phyloP scores from a whole-genome alignment of 306 rosid species.

The Abrus pulchellus region DNA sequence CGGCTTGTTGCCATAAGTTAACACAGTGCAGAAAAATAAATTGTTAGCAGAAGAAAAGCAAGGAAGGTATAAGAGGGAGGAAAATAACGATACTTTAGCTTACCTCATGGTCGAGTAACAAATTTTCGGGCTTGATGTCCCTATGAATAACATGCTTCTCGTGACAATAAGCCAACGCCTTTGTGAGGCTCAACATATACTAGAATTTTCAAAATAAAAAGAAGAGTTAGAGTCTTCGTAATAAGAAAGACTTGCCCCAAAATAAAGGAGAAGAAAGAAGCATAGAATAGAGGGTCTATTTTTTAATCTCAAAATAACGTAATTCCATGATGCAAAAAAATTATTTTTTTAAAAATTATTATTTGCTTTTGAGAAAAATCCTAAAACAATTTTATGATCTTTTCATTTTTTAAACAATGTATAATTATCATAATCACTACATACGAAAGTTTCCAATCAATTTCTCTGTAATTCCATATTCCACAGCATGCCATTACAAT shows the following conservation, averaged over 20 bases:
- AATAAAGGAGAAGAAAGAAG: background rate
- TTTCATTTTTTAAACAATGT: background rate
- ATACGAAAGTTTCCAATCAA: slow-evolving; percentile 3
- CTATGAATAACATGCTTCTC: slow-evolving; percentile 91
- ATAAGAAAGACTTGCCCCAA: background rate
- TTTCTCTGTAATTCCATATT: background rate
- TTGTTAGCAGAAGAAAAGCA: slow-evolving; percentile 15
- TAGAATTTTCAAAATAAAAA: slow-evolving; percentile 46
- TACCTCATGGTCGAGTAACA: slow-evolving; percentile 88
- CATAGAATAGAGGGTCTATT: background rate
- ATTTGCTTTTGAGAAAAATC: background rate
- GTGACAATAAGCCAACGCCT: slow-evolving; percentile 84
- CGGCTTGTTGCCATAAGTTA: background rate
- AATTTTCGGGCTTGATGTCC: slow-evolving; percentile 91
- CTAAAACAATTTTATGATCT: background rate
- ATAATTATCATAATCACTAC: background rate
- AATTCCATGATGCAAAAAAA: background rate
- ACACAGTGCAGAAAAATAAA: slow-evolving; percentile 10
- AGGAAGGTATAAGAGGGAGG: background rate
- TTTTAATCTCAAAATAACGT: background rate
- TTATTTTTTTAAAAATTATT: background rate
- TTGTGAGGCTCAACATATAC: slow-evolving; percentile 80
- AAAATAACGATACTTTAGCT: background rate
- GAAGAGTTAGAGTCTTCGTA: slow-evolving; percentile 18
- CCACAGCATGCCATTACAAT: slow-evolving; percentile 11